Conservation (phyloP, 2,329 filamentous ascomycete species). For the Ascosphaera acerosa region DNA sequence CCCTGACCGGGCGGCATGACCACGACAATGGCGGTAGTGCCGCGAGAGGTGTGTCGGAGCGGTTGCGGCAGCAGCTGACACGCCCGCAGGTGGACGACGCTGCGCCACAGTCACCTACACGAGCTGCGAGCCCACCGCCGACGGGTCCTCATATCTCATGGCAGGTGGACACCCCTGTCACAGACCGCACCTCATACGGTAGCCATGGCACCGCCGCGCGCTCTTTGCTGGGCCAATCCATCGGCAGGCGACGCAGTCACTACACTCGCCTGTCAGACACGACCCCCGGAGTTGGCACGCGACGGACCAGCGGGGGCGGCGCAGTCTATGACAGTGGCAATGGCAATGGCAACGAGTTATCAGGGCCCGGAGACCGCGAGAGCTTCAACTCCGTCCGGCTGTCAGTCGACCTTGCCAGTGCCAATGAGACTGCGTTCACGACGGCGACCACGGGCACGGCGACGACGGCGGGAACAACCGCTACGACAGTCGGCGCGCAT, state of each 20-base stretch:
- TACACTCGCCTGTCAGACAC: background rate
- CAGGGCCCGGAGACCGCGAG: background rate
- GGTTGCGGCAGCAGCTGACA: no score
- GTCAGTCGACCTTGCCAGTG: background rate
- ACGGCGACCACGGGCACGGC: constrained; percentile 5
- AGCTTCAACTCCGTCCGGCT: background rate
- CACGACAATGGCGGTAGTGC: background rate
- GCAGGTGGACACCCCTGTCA: background rate
- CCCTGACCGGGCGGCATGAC: background rate
- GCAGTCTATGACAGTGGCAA: no score
- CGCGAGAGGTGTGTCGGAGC: no score
- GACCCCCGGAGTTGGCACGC: background rate
- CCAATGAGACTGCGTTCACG: background rate
- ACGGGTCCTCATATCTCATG: background rate
- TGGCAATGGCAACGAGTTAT: no score
- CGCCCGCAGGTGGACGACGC: no score
- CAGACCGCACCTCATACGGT: background rate
- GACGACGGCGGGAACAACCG: constrained; percentile 18
- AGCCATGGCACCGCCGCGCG: constrained; percentile 1
- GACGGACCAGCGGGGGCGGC: no score
- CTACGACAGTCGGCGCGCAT: constrained; percentile 5
- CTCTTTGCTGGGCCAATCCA: background rate
- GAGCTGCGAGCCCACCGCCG: background rate
- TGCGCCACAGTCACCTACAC: no score
- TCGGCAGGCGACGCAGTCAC: constrained; percentile 1